phyloP scores from a whole-genome alignment of 495 filamentous ascomycete genomes.

The Ramalina intermedia region DNA sequence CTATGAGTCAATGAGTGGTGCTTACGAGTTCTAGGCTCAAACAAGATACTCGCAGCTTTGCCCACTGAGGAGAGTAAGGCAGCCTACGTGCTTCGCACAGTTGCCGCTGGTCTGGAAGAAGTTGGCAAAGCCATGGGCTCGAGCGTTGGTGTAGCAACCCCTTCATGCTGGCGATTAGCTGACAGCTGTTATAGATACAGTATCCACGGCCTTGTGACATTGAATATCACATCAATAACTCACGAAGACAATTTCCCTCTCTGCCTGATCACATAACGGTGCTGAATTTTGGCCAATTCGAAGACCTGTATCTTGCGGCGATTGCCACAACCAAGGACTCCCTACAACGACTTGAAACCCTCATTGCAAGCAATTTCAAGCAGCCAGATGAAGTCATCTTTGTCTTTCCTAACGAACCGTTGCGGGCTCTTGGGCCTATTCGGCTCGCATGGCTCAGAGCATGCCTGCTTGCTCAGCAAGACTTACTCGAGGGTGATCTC shows the following conservation, averaged over 20 bases:
- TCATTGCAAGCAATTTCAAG: conserved; percentile 11
- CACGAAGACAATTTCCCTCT: background rate
- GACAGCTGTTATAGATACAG: background rate
- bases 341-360: conserved; percentile 4
- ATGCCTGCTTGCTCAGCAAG: conserved; percentile 5
- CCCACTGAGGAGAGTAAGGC: conserved; percentile 9
- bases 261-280: conserved; percentile 1
- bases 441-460: conserved; percentile 5
- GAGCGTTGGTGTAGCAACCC: background rate
- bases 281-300: conserved; percentile 11
- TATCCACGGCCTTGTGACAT: conserved; percentile 10
- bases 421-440: conserved; percentile 5
- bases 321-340: conserved; percentile 14
- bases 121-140: conserved; percentile 7
- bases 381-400: conserved; percentile 6
- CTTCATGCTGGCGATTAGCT: background rate
- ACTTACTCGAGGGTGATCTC: conserved; percentile 1
- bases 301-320: conserved; percentile 14
- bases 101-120: conserved; percentile 8
- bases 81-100: conserved; percentile 9
- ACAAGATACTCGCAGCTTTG: conserved; percentile 1
- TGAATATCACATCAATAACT: conserved; percentile 6
- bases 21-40: conserved; percentile 5
- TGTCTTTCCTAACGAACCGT: background rate
- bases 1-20: background rate